These are phyloP conservation scores for Exophiala alcalophila DNA, from an alignment of 2,329 filamentous ascomycete genomes.

Conservation along the genomic window DNA sequence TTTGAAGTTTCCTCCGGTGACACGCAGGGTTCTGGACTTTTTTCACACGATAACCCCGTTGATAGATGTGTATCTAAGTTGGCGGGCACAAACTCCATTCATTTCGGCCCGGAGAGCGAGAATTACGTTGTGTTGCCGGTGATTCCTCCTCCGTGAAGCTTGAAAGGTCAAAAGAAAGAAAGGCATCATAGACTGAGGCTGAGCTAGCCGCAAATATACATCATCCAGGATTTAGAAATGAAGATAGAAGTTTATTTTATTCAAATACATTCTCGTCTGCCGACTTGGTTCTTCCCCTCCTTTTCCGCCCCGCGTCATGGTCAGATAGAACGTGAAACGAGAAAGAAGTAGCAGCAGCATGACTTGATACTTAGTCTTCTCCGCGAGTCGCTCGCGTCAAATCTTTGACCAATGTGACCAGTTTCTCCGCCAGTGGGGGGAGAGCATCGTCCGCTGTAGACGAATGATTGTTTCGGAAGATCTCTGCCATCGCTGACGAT, in stretches of 20 bases:
- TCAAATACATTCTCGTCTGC: no score
- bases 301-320: no score
- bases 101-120: constrained; percentile 44
- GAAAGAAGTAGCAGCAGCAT: no score
- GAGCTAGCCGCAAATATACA: no score
- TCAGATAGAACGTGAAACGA: no score
- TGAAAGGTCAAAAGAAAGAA: no score
- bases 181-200: no score
- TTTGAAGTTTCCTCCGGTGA: constrained; percentile 42
- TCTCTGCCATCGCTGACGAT: background rate
- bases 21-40: constrained; percentile 52
- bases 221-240: no score
- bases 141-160: constrained; percentile 38
- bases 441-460: background rate
- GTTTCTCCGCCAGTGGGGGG: background rate
- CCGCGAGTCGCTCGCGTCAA: no score
- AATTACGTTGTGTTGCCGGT: constrained; percentile 52
- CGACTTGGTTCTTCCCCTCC: no score
- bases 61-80: constrained; percentile 44
- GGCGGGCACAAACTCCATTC: constrained; percentile 48
- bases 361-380: no score
- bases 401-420: background rate
- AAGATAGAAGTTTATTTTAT: no score
- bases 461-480: background rate
- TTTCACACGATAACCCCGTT: constrained; percentile 27